These are phyloP conservation scores for Thielaviopsis cerberus DNA, from an alignment of 2,329 filamentous ascomycete species.

Conservation along the genomic window DNA sequence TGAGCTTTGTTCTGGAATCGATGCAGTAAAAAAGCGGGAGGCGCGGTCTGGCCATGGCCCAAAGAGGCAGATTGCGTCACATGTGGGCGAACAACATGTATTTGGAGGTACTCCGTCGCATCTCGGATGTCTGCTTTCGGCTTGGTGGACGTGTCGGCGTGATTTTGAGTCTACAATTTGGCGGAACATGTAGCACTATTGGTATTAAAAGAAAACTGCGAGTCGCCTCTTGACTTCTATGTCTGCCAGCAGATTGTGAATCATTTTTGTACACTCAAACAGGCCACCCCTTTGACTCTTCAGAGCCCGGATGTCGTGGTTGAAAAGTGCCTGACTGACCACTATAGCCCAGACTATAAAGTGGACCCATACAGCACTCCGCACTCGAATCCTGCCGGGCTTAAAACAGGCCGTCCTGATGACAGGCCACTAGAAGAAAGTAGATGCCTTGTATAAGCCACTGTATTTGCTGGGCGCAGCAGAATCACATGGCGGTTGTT, in stretches of 20 bases:
- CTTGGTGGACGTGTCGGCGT: too few species aligned
- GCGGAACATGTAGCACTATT: neutral
- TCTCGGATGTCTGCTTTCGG: neutral
- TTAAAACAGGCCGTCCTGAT: neutral
- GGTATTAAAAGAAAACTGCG: neutral
- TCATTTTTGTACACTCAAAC: too few species aligned
- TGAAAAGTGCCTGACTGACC: neutral
- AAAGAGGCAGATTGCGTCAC: slow-evolving; percentile 25
- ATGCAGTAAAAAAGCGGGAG: slow-evolving; percentile 14
- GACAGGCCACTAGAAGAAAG: neutral
- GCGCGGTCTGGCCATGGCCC: slow-evolving; percentile 39
- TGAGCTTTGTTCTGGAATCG: neutral
- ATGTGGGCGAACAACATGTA: neutral
- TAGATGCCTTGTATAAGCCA: neutral
- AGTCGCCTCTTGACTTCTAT: neutral
- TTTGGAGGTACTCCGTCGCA: neutral
- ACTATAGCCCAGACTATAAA: neutral
- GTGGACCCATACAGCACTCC: neutral
- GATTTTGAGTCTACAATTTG: neutral
- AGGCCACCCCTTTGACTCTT: too few species aligned
- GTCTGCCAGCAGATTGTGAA: too few species aligned
- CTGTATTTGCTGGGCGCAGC: neutral
- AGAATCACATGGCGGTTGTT: neutral
- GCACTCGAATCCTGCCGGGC: neutral
- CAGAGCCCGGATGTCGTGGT: neutral